phyloP scores from a whole-genome alignment of 495 filamentous ascomycete species.

The Daldinia concentrica region DNA sequence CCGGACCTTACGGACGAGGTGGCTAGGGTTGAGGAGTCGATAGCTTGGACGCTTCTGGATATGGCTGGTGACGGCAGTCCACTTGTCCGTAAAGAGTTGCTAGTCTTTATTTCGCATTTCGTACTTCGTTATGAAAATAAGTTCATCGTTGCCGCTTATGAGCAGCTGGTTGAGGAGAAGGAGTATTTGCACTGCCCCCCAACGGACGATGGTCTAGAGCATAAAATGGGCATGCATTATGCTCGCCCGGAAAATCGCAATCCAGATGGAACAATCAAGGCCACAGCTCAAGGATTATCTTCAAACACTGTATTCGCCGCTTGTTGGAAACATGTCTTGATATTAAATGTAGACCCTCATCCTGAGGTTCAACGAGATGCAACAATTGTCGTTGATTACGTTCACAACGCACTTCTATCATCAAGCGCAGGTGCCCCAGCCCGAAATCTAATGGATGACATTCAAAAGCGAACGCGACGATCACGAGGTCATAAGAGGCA shows the following conservation, averaged over 20 bases:
- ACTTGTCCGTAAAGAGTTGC: constrained; percentile 89
- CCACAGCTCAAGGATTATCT: constrained; percentile 66
- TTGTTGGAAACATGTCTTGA: constrained; percentile 91
- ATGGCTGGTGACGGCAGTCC: constrained; percentile 92
- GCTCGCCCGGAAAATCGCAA: constrained; percentile 59
- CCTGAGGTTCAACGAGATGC: constrained; percentile 91
- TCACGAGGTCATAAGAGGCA: constrained; percentile 59
- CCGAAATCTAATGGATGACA: constrained; percentile 78
- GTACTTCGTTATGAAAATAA: constrained; percentile 91
- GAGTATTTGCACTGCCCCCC: constrained; percentile 66
- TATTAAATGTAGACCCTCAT: constrained; percentile 91
- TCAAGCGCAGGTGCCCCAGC: constrained; percentile 77
- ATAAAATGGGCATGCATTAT: constrained; percentile 66
- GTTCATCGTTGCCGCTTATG: constrained; percentile 90
- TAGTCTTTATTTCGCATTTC: constrained; percentile 93
- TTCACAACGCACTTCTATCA: constrained; percentile 77
- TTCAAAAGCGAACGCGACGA: constrained; percentile 67
- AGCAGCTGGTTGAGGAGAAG: constrained; percentile 87
- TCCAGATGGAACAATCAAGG: constrained; percentile 59
- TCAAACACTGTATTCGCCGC: constrained; percentile 89
- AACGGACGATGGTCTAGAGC: constrained; percentile 61
- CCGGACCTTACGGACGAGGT: constrained; percentile 92
- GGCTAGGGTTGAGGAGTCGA: constrained; percentile 84
- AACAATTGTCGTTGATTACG: constrained; percentile 79
- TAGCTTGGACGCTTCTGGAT: constrained; percentile 83